Base-by-base conservation (phyloP, 345 rosid genomes). In the Populus davidiana region DNA sequence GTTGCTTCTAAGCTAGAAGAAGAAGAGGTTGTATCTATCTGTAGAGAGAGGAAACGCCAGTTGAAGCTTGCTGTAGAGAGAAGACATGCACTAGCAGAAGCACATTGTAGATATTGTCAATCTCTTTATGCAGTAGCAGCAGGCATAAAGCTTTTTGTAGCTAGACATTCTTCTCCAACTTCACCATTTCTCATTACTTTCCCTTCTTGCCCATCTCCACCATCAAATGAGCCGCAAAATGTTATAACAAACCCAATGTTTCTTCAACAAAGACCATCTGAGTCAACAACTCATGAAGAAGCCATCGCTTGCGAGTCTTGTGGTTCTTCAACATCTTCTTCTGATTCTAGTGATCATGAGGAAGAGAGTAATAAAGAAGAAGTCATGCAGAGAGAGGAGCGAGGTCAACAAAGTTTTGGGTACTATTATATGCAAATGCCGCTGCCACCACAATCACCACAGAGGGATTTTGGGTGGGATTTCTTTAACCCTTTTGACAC, bases 391-490 rank as follows among this genome's bases (percentile, higher is more conserved):
- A 79, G 69, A 71, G 81, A 84, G 69, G 81, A 79, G 17, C 72
- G 14, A 3, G 76, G 41, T 41, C 67, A 80, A 5, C 82, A 81
- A 72, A 33, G 70, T 41, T 85, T 70, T 80, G 82, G 76, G 66
- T 89, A 89, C 75, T 88, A 77, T 47, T 87, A 88, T 66, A 86
- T 90, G 96, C 91, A 88, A 87, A 85, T 88, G 88, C 87, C 86
- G 16, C 80, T 69, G 41, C 82, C 90, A 6, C 76, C 83, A 41
- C 49, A 78, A 33, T 85, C 88, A 23, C 90, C 90, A 11, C 87
- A 76, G 39, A 74, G 78, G 64, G 93, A 90, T 76, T 91, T 90
- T 68, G 93, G 90, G 52, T 91, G 96, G 96, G 96, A 91, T 71
- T 91, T 90, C 74, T 91, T 91, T 75, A 84, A 90, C 80, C 91